Evolutionary conservation across 2,329 filamentous ascomycete genomes (phyloP).

Genomic region (Aspergillus udagawae): DNA sequence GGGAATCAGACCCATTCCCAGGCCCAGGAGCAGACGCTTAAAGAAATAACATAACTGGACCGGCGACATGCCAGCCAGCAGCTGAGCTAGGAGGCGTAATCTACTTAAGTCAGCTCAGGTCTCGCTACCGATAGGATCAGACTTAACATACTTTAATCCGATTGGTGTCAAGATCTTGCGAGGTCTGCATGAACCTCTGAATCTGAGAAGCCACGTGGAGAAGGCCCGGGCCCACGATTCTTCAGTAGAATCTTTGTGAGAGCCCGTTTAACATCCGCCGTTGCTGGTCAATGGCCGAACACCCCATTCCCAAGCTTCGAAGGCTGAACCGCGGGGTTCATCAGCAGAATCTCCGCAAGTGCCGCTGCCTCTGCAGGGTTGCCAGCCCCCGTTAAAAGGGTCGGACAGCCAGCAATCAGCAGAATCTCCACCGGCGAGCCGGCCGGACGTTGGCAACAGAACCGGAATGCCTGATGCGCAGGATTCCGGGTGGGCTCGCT

Average conservation of each 20-base stretch:
- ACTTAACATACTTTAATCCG: neutral
- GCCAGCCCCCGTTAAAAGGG: too few relatives aligned
- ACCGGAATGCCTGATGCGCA: too few relatives aligned
- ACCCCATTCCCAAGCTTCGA: neutral
- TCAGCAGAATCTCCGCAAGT: neutral
- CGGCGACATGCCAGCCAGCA: neutral
- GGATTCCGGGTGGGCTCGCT: too few relatives aligned
- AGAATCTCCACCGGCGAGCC: too few relatives aligned
- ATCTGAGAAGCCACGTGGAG: neutral
- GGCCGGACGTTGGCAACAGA: too few relatives aligned
- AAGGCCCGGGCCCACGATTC: neutral
- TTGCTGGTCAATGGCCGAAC: neutral
- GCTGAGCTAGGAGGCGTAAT: neutral
- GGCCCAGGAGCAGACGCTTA: neutral
- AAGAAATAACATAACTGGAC: neutral
- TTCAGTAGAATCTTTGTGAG: neutral
- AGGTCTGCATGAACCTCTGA: too few relatives aligned
- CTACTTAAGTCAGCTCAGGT: neutral
- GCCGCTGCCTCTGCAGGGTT: too few relatives aligned
- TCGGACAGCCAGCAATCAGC: too few relatives aligned
- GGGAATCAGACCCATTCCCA: too few relatives aligned
- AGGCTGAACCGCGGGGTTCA: neutral
- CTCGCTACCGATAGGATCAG: neutral
- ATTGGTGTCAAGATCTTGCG: too few relatives aligned
- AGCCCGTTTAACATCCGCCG: neutral